A percentile compares a stretch with the other conserved stretches of the same genome.
Evolutionary conservation across 441 rosid genomes (phyloP).

Genomic region (Gossypium schwendimanii): DNA sequence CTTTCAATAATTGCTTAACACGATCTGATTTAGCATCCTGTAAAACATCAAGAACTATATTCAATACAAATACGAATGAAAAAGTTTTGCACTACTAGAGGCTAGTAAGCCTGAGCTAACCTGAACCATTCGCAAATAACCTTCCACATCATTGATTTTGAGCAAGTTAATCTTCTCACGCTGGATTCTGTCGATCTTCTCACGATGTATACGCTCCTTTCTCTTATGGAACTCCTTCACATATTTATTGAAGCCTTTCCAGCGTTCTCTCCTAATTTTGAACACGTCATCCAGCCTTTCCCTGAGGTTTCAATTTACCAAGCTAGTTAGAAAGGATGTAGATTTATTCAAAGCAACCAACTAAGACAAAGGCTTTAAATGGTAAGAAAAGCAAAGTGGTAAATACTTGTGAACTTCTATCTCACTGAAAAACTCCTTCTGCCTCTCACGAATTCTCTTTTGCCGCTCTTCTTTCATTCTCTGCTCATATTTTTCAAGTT

Average conservation of each 20-base stretch:
- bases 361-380: background rate
- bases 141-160: conserved; percentile 96
- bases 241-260: conserved; percentile 80
- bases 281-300: conserved; percentile 81
- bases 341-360: conserved; percentile 10
- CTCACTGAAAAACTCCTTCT: conserved; percentile 92
- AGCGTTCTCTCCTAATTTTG: conserved; percentile 80
- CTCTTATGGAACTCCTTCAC: conserved; percentile 88
- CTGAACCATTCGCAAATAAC: conserved; percentile 97
- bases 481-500: conserved; percentile 78
- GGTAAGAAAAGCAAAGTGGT: conserved; percentile 8
- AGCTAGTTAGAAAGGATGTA: conserved; percentile 16
- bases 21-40: conserved; percentile 98
- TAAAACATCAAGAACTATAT: conserved; percentile 13
- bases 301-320: conserved; percentile 38
- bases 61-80: conserved; percentile 13
- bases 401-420: conserved; percentile 85
- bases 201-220: conserved; percentile 88
- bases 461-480: conserved; percentile 96
- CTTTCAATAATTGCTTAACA: conserved; percentile 82
- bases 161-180: conserved; percentile 91
- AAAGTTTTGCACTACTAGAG: conserved; percentile 9
- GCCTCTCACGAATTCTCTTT: conserved; percentile 93
- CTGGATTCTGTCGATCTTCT: conserved; percentile 90
- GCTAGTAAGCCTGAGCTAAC: conserved; percentile 34